Evolutionary conservation across 164 flowering plant species (phyloP), one percentile per base, ranked within the genome.

Genomic region (Aristolochia contorta): DNA sequence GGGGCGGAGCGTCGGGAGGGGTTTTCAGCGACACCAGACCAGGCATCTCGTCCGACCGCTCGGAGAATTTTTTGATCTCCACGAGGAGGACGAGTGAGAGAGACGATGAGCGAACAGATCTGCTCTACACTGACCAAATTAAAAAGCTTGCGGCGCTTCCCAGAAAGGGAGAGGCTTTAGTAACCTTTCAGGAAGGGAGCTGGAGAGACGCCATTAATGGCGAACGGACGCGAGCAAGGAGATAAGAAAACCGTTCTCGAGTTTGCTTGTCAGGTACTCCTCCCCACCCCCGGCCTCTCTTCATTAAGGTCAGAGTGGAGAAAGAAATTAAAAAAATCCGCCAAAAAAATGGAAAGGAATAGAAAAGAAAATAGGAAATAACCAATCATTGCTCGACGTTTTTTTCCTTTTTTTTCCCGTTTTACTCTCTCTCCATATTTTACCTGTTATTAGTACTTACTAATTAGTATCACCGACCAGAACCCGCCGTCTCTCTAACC

Each of bases 1-100:
- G 66, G 9, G 66, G 62, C 1, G 71, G 43, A 8, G 66, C 54
- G 9, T 62, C 41, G 6, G 71, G 66, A 24, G 71, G 71, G 5
- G 71, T 67, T 30, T 67, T 62, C 25, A 68, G 23, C 9, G 71
- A 68, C 2, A 62, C 65, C 24, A 62, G 62, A 25, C 66, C 71
- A 8, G 71, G 71, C 71, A 67, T 67, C 19, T 27, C 59, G 43
- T 41, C 24, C 10, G 14, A n/a, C 56, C 6, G 47, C 46, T 21
- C 10, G 6, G 18, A 21, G 6, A 6, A 48, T 16, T 16, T n/a
- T n/a, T n/a, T n/a, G n/a, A n/a, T n/a, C 16, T 19, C 21, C 43
- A 47, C 27, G 30, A 16, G 16, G 27, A 15, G 8, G 23, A 8
- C 12, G 45, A 49, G 16, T 21, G 23, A 49, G 54, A 22, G 47